Conservation (phyloP, 768 basidiomycete genomes). For the Phlebiopsis flavidoalba region DNA sequence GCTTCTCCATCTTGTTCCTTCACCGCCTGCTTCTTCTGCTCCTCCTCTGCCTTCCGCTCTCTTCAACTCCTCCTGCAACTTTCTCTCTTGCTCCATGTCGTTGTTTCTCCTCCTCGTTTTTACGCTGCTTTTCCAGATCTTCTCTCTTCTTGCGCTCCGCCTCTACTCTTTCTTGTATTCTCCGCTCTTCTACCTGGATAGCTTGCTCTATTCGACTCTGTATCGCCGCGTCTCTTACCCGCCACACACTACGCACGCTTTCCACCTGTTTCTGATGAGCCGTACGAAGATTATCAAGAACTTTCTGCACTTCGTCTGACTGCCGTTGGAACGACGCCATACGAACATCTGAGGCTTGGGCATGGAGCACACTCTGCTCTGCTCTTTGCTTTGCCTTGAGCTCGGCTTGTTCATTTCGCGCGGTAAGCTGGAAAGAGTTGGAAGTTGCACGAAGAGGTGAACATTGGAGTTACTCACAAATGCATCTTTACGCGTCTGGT, state of each 20-base stretch:
- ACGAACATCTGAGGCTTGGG: conserved; percentile 24
- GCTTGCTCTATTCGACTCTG: conserved; percentile 58
- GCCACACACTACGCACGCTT: conserved; percentile 40
- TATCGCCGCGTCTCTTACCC: conserved; percentile 36
- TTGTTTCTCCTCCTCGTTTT: conserved; percentile 23
- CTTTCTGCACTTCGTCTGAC: conserved; percentile 42
- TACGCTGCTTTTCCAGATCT: conserved; percentile 42
- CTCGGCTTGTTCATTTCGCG: conserved; percentile 27
- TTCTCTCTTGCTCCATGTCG: conserved; percentile 23
- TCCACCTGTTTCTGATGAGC: conserved; percentile 43
- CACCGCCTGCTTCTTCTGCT: conserved; percentile 16
- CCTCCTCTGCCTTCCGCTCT: conserved; percentile 12
- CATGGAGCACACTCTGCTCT: conserved; percentile 16
- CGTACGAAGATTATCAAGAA: conserved; percentile 38
- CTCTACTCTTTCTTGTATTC: conserved; percentile 44
- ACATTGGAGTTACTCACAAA: conserved; percentile 29
- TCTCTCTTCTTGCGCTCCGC: conserved; percentile 44
- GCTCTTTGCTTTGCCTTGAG: conserved; percentile 14
- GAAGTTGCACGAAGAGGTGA: not conserved
- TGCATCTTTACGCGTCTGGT: conserved; percentile 40
- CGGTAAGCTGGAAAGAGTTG: conserved; percentile 27
- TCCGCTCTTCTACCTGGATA: conserved; percentile 62
- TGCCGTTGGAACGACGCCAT: conserved; percentile 43
- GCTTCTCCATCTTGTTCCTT: conserved; percentile 15
- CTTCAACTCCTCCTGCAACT: conserved; percentile 21